A percentile compares a stretch with the other conserved stretches of the same genome.
Evolutionary conservation across 2,329 filamentous ascomycete genomes (phyloP).

Genomic region (Zalaria sp.): DNA sequence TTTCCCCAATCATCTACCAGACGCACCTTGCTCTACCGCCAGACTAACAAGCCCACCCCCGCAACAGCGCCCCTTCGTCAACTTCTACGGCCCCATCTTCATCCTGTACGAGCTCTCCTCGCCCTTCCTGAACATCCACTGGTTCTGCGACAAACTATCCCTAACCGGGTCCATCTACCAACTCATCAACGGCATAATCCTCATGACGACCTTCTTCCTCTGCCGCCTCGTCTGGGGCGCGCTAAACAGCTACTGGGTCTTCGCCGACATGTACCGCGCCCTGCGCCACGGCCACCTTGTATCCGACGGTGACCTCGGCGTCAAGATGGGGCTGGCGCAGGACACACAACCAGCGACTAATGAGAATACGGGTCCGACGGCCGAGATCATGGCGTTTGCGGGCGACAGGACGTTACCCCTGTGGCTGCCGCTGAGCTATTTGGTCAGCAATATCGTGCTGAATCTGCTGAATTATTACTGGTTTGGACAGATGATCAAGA

Average conservation of each 20-base stretch:
- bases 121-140: slow-evolving; percentile 77
- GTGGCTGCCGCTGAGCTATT: slow-evolving; percentile 57
- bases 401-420: slow-evolving; percentile 38
- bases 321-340: slow-evolving; percentile 1
- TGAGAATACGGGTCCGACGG: not conserved
- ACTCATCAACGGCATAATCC: slow-evolving; percentile 61
- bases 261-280: slow-evolving; percentile 51
- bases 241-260: slow-evolving; percentile 50
- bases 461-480: slow-evolving; percentile 72
- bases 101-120: slow-evolving; percentile 80
- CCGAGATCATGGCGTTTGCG: slow-evolving; percentile 36
- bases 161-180: slow-evolving; percentile 63
- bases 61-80: slow-evolving; percentile 61
- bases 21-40: slow-evolving; percentile 5
- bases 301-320: slow-evolving; percentile 4
- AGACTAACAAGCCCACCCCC: not conserved
- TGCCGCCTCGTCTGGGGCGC: slow-evolving; percentile 68
- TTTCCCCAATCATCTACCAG: not conserved
- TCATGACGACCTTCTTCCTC: slow-evolving; percentile 61
- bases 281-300: slow-evolving; percentile 14
- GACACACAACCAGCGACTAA: slow-evolving; percentile 2
- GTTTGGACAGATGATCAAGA: slow-evolving; percentile 77
- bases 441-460: slow-evolving; percentile 55
- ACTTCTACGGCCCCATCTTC: slow-evolving; percentile 69
- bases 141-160: slow-evolving; percentile 79